Evolutionary conservation across 2,329 filamentous ascomycete species (phyloP).

Genomic region (Neodidymelliopsis sp.): DNA sequence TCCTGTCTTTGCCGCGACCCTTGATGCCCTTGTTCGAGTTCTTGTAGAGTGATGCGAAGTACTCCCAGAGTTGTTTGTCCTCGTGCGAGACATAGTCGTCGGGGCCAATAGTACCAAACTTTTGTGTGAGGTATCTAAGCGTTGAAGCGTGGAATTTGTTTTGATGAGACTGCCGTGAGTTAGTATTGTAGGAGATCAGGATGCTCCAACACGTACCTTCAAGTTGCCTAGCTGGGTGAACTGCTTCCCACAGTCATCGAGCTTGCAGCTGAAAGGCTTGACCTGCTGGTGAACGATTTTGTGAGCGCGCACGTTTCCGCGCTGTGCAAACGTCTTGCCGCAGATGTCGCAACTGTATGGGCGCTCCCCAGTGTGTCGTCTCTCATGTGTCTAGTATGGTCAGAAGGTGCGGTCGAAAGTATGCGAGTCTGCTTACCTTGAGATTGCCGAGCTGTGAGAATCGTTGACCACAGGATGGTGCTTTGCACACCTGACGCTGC

Average conservation of each 20-base stretch:
- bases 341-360: constrained; percentile 83
- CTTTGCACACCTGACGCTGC: constrained; percentile 66
- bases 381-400: constrained; percentile 74
- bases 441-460: constrained; percentile 94
- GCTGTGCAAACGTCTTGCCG: constrained; percentile 82
- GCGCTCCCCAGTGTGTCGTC: constrained; percentile 85
- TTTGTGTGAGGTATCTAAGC: constrained; percentile 71
- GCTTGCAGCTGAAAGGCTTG: constrained; percentile 81
- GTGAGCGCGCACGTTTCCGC: constrained; percentile 85
- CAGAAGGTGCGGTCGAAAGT: constrained; percentile 7
- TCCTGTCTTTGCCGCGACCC: constrained; percentile 85
- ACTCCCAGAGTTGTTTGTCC: constrained; percentile 81
- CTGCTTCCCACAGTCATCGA: constrained; percentile 84
- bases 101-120: constrained; percentile 71
- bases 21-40: constrained; percentile 99
- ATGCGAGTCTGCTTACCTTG: constrained; percentile 64
- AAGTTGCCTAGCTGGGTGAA: constrained; percentile 93
- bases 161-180: constrained; percentile 73
- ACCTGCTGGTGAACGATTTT: constrained; percentile 78
- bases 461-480: constrained; percentile 74
- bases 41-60: constrained; percentile 90
- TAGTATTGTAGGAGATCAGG: constrained; percentile 12
- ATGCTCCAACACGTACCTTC: constrained; percentile 65
- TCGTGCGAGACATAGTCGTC: constrained; percentile 69
- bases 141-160: constrained; percentile 90